A percentile compares a stretch with the other conserved stretches of the same genome.
These are phyloP conservation scores for Tricholoma saponaceum DNA, from an alignment of 768 basidiomycete genomes.

Conservation along the genomic window DNA sequence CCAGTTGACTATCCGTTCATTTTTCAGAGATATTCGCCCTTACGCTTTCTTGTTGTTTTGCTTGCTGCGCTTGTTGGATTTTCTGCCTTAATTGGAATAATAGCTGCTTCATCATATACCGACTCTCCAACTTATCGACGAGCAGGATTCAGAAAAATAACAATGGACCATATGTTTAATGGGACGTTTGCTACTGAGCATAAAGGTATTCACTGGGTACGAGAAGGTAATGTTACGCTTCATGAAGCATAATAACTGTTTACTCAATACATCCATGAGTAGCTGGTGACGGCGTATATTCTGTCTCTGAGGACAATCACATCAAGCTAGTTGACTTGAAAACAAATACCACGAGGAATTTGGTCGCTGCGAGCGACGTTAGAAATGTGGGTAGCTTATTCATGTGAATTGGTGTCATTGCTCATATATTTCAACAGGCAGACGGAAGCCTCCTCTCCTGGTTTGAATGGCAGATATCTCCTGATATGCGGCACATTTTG, in stretches of 20 bases:
- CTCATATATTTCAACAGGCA: conserved; percentile 37
- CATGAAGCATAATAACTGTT: background rate
- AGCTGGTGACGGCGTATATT: conserved; percentile 96
- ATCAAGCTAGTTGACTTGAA: conserved; percentile 83
- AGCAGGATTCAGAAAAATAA: conserved; percentile 61
- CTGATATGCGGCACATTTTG: conserved; percentile 88
- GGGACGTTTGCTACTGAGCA: conserved; percentile 66
- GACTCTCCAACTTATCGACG: conserved; percentile 45
- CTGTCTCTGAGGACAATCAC: conserved; percentile 50
- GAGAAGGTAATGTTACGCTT: conserved; percentile 63
- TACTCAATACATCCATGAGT: background rate
- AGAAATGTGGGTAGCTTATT: conserved; percentile 49
- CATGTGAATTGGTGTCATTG: background rate
- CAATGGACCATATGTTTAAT: conserved; percentile 90
- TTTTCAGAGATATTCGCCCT: conserved; percentile 43
- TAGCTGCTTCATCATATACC: conserved; percentile 73
- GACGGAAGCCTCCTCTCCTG: conserved; percentile 47
- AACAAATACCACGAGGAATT: conserved; percentile 58
- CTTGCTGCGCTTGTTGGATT: conserved; percentile 56
- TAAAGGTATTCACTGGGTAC: conserved; percentile 74
- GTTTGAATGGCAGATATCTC: conserved; percentile 75
- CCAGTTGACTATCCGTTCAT: background rate
- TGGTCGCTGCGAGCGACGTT: conserved; percentile 58
- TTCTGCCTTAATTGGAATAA: conserved; percentile 67
- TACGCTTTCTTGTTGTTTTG: conserved; percentile 59